A percentile compares a stretch with the other conserved stretches of the same genome.
These are phyloP conservation scores for Ampelocalamus luodianensis DNA, from an alignment of 176 grass and related monocot species.

Conservation along the genomic window DNA sequence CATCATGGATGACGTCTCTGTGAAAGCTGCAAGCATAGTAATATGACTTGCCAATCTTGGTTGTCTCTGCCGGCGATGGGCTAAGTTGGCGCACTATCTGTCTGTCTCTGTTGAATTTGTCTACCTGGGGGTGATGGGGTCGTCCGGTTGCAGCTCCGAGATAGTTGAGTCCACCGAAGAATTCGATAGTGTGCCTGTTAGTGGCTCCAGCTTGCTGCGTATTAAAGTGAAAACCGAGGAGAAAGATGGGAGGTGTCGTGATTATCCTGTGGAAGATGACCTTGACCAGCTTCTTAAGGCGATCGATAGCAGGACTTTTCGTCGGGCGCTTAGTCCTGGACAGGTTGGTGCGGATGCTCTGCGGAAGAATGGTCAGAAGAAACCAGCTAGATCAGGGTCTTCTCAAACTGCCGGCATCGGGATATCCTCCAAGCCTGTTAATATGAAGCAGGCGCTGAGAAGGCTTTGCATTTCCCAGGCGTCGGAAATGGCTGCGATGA, in stretches of 20 bases:
- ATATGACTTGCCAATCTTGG: slow-evolving; percentile 32
- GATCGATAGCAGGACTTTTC: slow-evolving; percentile 66
- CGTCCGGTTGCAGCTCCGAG: slow-evolving; percentile 75
- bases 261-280: slow-evolving; percentile 64
- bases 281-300: slow-evolving; percentile 77
- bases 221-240: slow-evolving; percentile 65
- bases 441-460: slow-evolving; percentile 92
- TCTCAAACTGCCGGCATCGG: slow-evolving; percentile 57
- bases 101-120: slow-evolving; percentile 36
- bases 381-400: slow-evolving; percentile 50
- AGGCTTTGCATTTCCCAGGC: slow-evolving; percentile 93
- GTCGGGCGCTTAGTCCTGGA: slow-evolving; percentile 50
- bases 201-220: slow-evolving; percentile 53
- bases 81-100: slow-evolving; percentile 40
- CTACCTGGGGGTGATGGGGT: slow-evolving; percentile 54
- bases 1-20: slow-evolving; percentile 33
- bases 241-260: slow-evolving; percentile 41
- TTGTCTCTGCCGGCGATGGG: slow-evolving; percentile 29
- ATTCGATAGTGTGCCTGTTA: slow-evolving; percentile 41
- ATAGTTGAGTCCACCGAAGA: slow-evolving; percentile 89
- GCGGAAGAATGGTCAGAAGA: slow-evolving; percentile 55
- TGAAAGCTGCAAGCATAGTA: slow-evolving; percentile 49
- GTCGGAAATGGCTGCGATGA: slow-evolving; percentile 92
- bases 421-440: slow-evolving; percentile 79
- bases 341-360: slow-evolving; percentile 39